Evolutionary conservation across 1,284 basidiomycete genomes (phyloP).

Genomic region (Phylloporus sp.): DNA sequence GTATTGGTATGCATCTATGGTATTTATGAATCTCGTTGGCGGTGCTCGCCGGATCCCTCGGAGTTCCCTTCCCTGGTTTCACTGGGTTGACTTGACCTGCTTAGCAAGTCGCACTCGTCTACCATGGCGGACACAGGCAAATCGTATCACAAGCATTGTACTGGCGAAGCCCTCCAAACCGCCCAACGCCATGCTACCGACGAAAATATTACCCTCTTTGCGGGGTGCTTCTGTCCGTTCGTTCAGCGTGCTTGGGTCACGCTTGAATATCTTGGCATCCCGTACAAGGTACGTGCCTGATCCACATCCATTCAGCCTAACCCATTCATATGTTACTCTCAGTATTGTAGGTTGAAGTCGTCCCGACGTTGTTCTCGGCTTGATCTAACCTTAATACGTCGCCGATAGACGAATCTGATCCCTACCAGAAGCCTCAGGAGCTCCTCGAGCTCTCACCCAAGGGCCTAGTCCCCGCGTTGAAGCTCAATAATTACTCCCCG

Average conservation of each 20-base stretch:
- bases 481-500: conserved; percentile 54
- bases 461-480: conserved; percentile 76
- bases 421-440: conserved; percentile 79
- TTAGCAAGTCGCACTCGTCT: too few relatives aligned
- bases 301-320: not conserved
- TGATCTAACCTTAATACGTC: not conserved
- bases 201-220: conserved; percentile 42
- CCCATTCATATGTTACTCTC: not conserved
- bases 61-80: too few relatives aligned
- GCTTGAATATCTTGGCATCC: conserved; percentile 43
- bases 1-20: too few relatives aligned
- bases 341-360: conserved; percentile 41
- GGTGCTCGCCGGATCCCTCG: not conserved
- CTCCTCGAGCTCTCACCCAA: conserved; percentile 81
- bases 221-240: conserved; percentile 50
- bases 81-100: too few relatives aligned
- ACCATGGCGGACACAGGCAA: conserved; percentile 33
- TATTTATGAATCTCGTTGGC: too few relatives aligned
- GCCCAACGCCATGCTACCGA: conserved; percentile 31
- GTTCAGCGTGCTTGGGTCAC: conserved; percentile 50
- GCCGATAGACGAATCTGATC: conserved; percentile 72
- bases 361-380: not conserved
- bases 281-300: conserved; percentile 35
- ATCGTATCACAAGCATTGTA: conserved; percentile 37
- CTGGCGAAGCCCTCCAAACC: conserved; percentile 45